Evolutionary conservation across 148 eudicot genomes (phyloP).

Genomic region (Rhododendron molle): DNA sequence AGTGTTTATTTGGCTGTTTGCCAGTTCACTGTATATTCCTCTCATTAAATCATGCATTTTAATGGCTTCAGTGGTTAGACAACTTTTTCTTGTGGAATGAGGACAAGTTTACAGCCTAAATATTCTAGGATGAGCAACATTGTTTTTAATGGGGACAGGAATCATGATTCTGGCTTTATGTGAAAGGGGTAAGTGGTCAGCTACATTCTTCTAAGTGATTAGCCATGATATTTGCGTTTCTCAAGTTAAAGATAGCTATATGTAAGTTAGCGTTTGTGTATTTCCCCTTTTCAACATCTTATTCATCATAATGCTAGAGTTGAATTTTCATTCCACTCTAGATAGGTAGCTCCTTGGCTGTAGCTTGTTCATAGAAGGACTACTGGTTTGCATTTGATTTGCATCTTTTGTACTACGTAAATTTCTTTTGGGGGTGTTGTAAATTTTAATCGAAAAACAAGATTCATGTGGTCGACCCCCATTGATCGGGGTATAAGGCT

Average conservation of each 20-base stretch:
- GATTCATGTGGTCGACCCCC: no score
- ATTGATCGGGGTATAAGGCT: no score
- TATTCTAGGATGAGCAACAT: no score
- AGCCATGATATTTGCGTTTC: neutral
- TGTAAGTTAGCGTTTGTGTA: neutral
- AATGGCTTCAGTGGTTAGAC: no score
- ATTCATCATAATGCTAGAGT: neutral
- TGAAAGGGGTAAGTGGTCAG: neutral
- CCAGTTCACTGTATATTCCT: no score
- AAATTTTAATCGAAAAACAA: no score
- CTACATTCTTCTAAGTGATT: neutral
- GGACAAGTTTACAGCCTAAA: no score
- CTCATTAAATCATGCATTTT: no score
- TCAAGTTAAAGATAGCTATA: neutral
- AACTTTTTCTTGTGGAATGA: no score
- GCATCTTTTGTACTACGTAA: neutral
- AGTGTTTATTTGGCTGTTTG: neutral
- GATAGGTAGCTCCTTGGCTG: neutral
- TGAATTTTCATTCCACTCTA: neutral
- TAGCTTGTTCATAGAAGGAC: neutral
- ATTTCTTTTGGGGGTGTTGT: neutral
- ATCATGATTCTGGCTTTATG: neutral
- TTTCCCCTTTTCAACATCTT: neutral
- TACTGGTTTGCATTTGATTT: neutral
- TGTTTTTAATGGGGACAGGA: no score